Evolutionary conservation across 352 stramenopile species (phyloP).

Genomic region (Phytopythium delawarense): DNA sequence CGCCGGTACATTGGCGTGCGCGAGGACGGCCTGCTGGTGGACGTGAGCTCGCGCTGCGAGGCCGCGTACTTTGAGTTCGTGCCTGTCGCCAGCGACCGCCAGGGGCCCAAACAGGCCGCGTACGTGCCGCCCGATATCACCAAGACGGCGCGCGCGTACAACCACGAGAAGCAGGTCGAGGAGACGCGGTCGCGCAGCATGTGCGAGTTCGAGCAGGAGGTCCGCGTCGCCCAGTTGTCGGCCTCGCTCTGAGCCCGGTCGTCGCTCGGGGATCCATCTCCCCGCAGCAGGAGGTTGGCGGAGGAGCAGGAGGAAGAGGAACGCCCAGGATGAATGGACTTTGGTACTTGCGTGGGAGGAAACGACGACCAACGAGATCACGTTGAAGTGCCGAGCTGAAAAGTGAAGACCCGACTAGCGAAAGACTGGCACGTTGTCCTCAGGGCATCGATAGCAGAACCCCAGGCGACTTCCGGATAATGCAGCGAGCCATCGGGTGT

Average conservation of each 20-base stretch:
- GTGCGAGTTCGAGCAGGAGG: constrained; percentile 45
- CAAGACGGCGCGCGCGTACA: constrained; percentile 40
- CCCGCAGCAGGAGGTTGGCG: background rate
- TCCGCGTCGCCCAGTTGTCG: constrained; percentile 8
- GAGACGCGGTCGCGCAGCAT: constrained; percentile 54
- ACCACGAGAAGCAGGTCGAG: constrained; percentile 45
- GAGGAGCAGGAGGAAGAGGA: background rate
- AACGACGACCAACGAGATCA: background rate
- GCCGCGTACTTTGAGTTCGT: constrained; percentile 69
- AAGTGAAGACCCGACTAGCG: background rate
- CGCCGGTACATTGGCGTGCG: constrained; percentile 65
- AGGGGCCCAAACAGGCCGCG: background rate
- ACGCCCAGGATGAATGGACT: background rate
- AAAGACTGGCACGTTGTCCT: background rate
- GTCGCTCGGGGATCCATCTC: too few relatives aligned
- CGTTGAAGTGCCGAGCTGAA: background rate
- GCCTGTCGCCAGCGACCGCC: constrained; percentile 10
- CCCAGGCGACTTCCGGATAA: too few relatives aligned
- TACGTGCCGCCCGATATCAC: constrained; percentile 47
- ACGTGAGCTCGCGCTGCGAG: constrained; percentile 64
- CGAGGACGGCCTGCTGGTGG: constrained; percentile 53
- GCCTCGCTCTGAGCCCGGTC: constrained; percentile 1
- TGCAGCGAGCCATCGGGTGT: too few relatives aligned
- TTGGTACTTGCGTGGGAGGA: background rate
- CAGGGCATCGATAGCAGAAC: too few relatives aligned